Base-by-base conservation (phyloP, 208 protist genomes). In the Tritrichomonas foetus region DNA sequence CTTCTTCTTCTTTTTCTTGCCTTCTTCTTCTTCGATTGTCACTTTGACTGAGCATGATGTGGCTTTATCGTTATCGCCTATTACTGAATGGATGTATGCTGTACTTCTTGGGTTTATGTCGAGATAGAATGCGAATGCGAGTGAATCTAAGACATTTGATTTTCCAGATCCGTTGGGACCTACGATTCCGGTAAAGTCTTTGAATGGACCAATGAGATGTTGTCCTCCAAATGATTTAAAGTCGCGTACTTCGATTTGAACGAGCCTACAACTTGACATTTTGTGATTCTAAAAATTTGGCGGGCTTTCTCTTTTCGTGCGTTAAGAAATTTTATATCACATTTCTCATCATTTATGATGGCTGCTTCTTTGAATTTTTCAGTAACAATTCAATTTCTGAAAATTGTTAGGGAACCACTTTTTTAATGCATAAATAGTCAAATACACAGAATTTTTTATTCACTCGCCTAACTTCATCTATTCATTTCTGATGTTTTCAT, bases 131-230 rank as follows among this genome's bases (percentile, higher is more conserved):
- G 8, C 44, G 30, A 94, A 94, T 44, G 93, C 95, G 0, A 95
- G 93, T 27, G 94, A 84, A 94, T 95, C 94, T 69, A 95, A 94
- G 30, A 95, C 49, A 61, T 95, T 95, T 66, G 72, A 94, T 66
- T 95, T 95, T 11, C 94, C 93, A 20, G 93, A 61, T 30, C 94
- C 94, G 39, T 95, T 95, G 9, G 89, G 93, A 41, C 94, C 94
- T n/a, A 95, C 89, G 41, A 95, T 93, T 25, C 93, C 75, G 8
- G 92, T 41, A 93, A 95, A 95, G 8, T 49, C 30, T 13, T 66
- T 44, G 57, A 95, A 95, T 25, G 94, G 94, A 1, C 94, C 94
- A 44, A 95, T 92, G 25, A 69, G 47, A 22, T 95, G 94, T 22
- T 94, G 3, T 64, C 94, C 94, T 1, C 49, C 74, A 36, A 93